A percentile compares a stretch with the other conserved stretches of the same genome.
These are phyloP conservation scores for Euphorbia lathyris DNA, from an alignment of 345 rosid genomes.

Conservation along the genomic window DNA sequence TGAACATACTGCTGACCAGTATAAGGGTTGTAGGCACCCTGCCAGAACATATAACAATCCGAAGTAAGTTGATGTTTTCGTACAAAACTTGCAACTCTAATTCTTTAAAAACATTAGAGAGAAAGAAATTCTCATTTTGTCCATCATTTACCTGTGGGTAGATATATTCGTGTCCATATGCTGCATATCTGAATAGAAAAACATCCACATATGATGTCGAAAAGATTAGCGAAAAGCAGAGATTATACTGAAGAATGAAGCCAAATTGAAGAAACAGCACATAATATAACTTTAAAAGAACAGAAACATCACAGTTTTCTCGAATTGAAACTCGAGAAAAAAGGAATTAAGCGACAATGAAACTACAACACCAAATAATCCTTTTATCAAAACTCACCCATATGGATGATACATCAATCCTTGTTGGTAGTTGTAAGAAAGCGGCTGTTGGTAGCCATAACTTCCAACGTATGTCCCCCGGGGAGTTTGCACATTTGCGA, in stretches of 20 bases:
- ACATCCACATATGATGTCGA: constrained; percentile 8
- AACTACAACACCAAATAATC: constrained; percentile 3
- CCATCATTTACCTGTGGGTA: constrained; percentile 64
- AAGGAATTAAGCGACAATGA: constrained; percentile 3
- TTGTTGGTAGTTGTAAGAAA: constrained; percentile 68
- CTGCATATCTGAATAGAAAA: constrained; percentile 55
- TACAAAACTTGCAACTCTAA: not conserved
- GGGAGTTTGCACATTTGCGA: constrained; percentile 55
- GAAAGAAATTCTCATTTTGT: constrained; percentile 6
- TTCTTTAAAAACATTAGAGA: not conserved
- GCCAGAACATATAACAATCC: constrained; percentile 10
- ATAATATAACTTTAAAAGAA: constrained; percentile 1
- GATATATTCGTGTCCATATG: constrained; percentile 73
- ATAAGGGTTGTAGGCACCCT: constrained; percentile 76
- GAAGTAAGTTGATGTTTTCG: not conserved
- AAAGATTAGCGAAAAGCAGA: constrained; percentile 7
- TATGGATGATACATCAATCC: constrained; percentile 69
- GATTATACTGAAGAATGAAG: constrained; percentile 7
- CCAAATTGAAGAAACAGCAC: not conserved
- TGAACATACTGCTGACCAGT: constrained; percentile 78
- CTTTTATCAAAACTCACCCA: constrained; percentile 57
- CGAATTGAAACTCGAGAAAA: not conserved
- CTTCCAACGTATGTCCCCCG: constrained; percentile 62
- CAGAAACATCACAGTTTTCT: constrained; percentile 6
- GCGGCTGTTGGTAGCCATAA: constrained; percentile 71